A percentile compares a stretch with the other conserved stretches of the same genome.
These are phyloP conservation scores for Suillus discolor DNA, from an alignment of 768 basidiomycete genomes.

Conservation along the genomic window DNA sequence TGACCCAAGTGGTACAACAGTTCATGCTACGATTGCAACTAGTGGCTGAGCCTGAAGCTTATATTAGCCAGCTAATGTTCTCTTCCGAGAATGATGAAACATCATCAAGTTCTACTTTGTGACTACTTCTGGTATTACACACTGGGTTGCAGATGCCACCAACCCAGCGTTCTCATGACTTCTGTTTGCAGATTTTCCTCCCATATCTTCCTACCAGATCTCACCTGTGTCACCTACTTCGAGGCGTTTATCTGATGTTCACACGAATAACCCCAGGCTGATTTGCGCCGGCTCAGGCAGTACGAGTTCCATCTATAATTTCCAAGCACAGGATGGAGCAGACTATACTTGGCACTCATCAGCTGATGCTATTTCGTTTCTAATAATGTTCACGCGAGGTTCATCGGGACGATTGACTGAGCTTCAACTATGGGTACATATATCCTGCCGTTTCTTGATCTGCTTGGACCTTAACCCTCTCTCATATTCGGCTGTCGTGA, in stretches of 20 bases:
- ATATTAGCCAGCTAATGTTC: neutral
- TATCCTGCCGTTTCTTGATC: conserved; percentile 15
- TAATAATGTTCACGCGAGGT: neutral
- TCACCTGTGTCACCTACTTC: neutral
- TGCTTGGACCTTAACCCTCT: conserved; percentile 3
- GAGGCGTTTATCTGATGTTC: neutral
- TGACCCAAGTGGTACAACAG: neutral
- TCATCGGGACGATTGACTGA: conserved; percentile 19
- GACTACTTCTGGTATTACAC: neutral
- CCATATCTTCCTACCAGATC: neutral
- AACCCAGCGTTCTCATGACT: neutral
- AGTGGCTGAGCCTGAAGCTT: neutral
- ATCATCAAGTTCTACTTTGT: neutral
- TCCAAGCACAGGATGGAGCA: neutral
- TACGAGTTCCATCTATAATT: conserved; percentile 1
- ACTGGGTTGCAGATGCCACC: neutral
- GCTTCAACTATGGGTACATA: conserved; percentile 28
- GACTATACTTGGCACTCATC: conserved; percentile 7
- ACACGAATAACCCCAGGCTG: conserved; percentile 1
- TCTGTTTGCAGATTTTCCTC: neutral
- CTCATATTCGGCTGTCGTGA: neutral
- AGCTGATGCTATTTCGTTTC: neutral
- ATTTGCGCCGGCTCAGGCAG: neutral
- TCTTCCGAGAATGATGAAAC: neutral
- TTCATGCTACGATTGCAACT: neutral